phyloP scores from a whole-genome alignment of 495 filamentous ascomycete genomes.

The Umbilicaria muhlenbergii region DNA sequence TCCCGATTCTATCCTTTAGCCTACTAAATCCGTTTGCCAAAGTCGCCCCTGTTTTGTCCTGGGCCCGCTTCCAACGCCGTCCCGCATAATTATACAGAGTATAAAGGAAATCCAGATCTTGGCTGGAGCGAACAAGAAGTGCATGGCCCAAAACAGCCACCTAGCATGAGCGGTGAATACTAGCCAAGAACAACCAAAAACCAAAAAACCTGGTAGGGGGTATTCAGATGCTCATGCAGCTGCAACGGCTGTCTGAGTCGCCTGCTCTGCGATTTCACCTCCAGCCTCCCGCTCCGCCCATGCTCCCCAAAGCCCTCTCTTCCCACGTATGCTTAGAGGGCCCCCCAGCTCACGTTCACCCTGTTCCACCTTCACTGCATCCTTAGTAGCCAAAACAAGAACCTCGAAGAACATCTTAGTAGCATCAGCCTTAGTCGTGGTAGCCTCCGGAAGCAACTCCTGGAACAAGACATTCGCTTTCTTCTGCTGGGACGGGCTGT shows the following conservation, averaged over 20 bases:
- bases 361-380: constrained; percentile 96
- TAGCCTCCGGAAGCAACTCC: constrained; percentile 68
- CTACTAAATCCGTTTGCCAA: no score
- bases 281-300: constrained; percentile 82
- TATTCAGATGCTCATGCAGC: background rate
- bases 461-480: constrained; percentile 76
- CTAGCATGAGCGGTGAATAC: no score
- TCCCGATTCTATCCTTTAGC: no score
- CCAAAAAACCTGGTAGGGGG: no score
- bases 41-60: no score
- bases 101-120: no score
- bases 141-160: no score
- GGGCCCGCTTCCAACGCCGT: no score
- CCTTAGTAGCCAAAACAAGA: constrained; percentile 89
- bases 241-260: constrained; percentile 7
- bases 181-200: no score
- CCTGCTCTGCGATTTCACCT: constrained; percentile 33
- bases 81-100: no score
- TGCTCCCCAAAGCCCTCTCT: constrained; percentile 82
- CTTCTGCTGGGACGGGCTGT: constrained; percentile 47
- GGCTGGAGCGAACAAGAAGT: no score
- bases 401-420: constrained; percentile 99
- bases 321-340: constrained; percentile 64
- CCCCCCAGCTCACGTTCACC: constrained; percentile 54
- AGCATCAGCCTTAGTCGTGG: constrained; percentile 69